Base-by-base conservation (phyloP, 2,329 filamentous ascomycete species). In the Penicillium vulpinum region DNA sequence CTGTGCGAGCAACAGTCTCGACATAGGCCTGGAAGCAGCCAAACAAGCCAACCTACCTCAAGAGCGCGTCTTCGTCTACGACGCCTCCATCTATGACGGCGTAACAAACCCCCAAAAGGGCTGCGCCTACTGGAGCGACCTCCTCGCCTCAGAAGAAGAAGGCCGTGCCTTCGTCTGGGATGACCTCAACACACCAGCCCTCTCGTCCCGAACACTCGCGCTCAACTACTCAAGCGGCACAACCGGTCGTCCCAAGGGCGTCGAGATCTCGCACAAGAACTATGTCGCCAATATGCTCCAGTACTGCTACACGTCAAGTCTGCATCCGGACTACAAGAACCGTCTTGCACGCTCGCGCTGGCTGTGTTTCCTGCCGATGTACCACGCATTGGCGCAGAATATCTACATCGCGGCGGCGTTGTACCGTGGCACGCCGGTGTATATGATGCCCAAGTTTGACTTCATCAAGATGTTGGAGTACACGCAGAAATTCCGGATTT, bases 221-320 rank as follows among this genome's bases (percentile, higher is more conserved):
- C 82, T 95, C 60, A 94, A 95, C 73, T 95, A 93, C 75, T 89
- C 85, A 62, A 74, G 71, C 48, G 77, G 90, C 11, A 92, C 89
- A 1, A 95, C 91, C 0, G 91, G 91, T 7, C 81, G 91, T 4
- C 90, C 91, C 10, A 95, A 95, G 71, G 91, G 91, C 11, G 91
- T 94, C 15, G 86, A 89, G 74, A 88, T 94, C 62, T 85, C 86
- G n/a, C 91, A 95, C 73, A 78, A 80, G 58, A 89, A 91, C 63
- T 90, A 91, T 67, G 83, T 92, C 41, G 82, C 89, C 60, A 93
- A 93, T 69, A 83, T 85, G 62, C 66, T 78, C 15, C 85, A 89
- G 57, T 83, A 85, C 16, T 77, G 81, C n/a, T 75, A 79, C 61
- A 72, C 85, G 22, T 64, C 70, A 3, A 63, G 74, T 11, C 70